Base-by-base conservation (phyloP, 192 early-diverging fungal genomes). In the Dissophora ornata region DNA sequence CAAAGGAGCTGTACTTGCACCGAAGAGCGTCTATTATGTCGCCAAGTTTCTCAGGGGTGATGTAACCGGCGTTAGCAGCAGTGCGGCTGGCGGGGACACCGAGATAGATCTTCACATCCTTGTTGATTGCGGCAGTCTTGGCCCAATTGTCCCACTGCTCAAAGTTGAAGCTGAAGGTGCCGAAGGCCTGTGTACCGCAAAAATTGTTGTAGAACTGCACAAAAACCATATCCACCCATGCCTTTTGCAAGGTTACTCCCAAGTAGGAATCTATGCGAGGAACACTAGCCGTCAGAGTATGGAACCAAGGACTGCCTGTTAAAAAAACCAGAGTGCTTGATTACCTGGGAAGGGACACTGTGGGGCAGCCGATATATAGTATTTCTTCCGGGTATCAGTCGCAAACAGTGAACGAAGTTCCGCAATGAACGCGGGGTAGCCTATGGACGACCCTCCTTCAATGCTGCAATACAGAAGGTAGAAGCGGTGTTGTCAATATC, bases 141-240 rank as follows among this genome's bases (percentile, higher is more conserved):
- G 89, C 87, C 89, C 90, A 92, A 22, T 81, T 83, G 34, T 90
- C 82, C 92, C 92, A 93, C 48, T 83, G 81, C 36, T 87, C 87
- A 79, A 88, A 93, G 79, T 93, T 93, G 80, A 89, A 93, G 67
- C 82, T 86, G 34, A 59, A 51, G 7, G 79, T 66, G 15, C 71
- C 71, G 5, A 26, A 75, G 40, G 56, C 63, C 16, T 73, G 44
- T 6, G 86, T 68, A 26, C 83, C 80, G 48, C 92, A 93, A 71
- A 88, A 92, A 80, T 93, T 93, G 82, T 93, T 93, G 82, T 93
- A 93, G 60, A 91, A 93, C 77, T 93, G 92, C 1, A 93, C 87
- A 84, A 87, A 90, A 0, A 93, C 81, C 88, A 91, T 83, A 55
- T 90, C 89, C 7, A 88, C 73, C 52, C 86, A 89, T 3, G 90